Percentiles rank a stretch among this genome's conserved stretches.
Conservation (phyloP, 164 flowering plant species). For the Hamamelis virginiana region DNA sequence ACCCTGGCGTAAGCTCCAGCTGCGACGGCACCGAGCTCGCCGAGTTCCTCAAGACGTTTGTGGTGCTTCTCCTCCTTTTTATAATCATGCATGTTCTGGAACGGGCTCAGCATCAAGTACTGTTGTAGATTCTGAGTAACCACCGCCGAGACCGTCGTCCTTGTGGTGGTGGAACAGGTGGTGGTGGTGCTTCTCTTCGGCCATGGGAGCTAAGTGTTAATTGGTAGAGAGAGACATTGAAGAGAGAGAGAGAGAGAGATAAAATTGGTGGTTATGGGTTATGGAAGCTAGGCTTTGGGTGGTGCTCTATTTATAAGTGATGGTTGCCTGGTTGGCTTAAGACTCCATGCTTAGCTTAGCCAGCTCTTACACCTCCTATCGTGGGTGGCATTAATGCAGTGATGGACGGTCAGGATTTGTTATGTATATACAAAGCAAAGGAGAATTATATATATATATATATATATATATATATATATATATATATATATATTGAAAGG, state of each 20-base stretch:
- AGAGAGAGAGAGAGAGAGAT: no score
- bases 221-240: no score
- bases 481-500: no score
- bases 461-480: no score
- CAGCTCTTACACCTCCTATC: not conserved
- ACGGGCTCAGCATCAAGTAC: no score
- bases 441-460: no score
- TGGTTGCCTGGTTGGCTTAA: not conserved
- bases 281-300: not conserved
- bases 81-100: constrained; percentile 25
- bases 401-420: not conserved
- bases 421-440: no score
- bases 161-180: constrained; percentile 37
- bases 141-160: constrained; percentile 14
- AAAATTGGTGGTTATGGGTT: not conserved
- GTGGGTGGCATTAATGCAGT: not conserved
- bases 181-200: constrained; percentile 28
- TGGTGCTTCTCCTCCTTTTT: constrained; percentile 70
- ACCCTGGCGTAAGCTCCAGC: constrained; percentile 68
- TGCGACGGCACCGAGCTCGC: constrained; percentile 53
- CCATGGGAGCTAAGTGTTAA: constrained; percentile 12
- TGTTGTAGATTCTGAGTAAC: no score
- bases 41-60: constrained; percentile 59
- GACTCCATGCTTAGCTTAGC: no score
- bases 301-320: constrained; percentile 2